Conservation (phyloP, 1,139 yeast genomes). For the Candida sojae region DNA sequence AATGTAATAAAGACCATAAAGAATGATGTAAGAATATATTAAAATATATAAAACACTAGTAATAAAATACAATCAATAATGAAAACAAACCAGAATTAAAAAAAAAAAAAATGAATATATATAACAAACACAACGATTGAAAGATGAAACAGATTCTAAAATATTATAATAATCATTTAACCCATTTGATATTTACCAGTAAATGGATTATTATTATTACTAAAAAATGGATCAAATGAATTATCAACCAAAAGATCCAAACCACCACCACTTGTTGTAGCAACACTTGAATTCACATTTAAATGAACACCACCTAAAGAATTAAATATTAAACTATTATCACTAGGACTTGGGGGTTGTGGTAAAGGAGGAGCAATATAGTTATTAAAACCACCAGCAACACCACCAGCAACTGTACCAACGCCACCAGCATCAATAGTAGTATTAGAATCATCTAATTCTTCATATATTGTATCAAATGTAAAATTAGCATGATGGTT, state of each 20-base stretch:
- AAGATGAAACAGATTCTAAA: background rate
- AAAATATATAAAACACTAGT: background rate
- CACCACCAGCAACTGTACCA: background rate
- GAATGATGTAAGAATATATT: too few species aligned
- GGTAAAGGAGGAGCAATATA: slow-evolving; percentile 4
- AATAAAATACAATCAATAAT: background rate
- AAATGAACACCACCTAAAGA: background rate
- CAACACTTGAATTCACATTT: background rate
- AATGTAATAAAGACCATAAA: too few species aligned
- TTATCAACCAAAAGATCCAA: slow-evolving; percentile 10
- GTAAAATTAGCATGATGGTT: slow-evolving; percentile 1
- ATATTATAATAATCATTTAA: background rate
- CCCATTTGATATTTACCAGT: slow-evolving; percentile 8
- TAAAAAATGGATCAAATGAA: slow-evolving; percentile 10
- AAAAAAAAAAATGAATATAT: background rate
- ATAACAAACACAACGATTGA: too few species aligned
- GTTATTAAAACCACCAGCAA: background rate
- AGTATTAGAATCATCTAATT: background rate
- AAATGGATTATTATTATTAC: slow-evolving; percentile 9
- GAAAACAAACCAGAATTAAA: background rate
- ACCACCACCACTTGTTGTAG: background rate
- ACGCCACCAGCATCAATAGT: background rate
- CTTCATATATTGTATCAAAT: background rate
- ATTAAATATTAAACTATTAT: background rate
- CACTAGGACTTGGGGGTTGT: slow-evolving; percentile 5